phyloP scores from a whole-genome alignment of 2,329 filamentous ascomycete species.

The Pestalotiopsis sp. region DNA sequence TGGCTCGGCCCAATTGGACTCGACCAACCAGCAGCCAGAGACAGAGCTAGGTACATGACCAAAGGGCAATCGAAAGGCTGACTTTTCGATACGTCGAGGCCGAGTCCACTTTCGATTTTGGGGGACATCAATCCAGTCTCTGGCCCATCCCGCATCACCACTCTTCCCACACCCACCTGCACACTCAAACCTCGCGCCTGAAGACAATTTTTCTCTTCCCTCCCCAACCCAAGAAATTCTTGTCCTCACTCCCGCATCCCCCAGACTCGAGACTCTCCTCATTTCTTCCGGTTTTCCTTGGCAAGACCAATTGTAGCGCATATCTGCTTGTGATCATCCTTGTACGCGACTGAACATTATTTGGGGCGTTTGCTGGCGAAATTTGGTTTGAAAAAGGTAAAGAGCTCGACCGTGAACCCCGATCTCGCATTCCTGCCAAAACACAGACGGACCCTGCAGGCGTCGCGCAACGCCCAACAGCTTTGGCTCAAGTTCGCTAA shows the following conservation, averaged over 20 bases:
- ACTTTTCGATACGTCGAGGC: constrained; percentile 1
- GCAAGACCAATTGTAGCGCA: neutral
- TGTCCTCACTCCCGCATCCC: neutral
- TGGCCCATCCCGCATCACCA: constrained; percentile 8
- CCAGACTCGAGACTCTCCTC: neutral
- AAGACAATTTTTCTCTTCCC: neutral
- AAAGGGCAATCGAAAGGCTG: neutral
- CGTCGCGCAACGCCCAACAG: neutral
- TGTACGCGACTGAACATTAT: constrained; percentile 6
- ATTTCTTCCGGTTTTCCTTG: neutral
- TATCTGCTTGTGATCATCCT: neutral
- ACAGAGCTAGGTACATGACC: neutral
- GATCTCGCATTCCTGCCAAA: neutral
- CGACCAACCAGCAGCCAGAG: neutral
- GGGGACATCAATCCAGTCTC: neutral
- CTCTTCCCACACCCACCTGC: neutral
- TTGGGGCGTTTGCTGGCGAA: constrained; percentile 11
- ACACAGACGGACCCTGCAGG: neutral
- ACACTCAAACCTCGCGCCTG: neutral
- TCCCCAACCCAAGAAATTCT: neutral
- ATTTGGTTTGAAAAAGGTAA: constrained; percentile 11
- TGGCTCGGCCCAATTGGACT: no score
- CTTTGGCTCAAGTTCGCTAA: neutral
- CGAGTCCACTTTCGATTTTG: neutral
- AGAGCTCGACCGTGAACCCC: constrained; percentile 1